Conservation (phyloP, 805 yeast genomes). For the Teunomyces cretensis region DNA sequence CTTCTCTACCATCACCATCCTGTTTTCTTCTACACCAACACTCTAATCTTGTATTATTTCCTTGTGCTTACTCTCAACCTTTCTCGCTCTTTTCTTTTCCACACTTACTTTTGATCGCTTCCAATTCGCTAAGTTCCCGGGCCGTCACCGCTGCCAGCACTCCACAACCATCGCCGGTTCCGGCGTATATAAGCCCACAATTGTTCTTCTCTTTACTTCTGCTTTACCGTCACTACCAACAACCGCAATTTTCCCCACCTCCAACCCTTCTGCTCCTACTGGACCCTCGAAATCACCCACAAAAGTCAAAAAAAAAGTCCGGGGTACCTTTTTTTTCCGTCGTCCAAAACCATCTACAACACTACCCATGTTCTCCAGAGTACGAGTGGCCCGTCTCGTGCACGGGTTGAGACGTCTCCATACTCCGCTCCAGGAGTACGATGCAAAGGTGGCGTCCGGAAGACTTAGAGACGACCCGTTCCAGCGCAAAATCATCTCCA, state of each 20-base stretch:
- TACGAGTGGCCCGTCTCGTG: neutral
- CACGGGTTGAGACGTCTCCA: neutral
- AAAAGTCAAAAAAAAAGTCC: neutral
- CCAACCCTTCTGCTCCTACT: neutral
- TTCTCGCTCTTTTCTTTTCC: neutral
- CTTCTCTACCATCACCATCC: too few species aligned
- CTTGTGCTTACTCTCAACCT: too few species aligned
- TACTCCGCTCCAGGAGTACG: slow-evolving; percentile 54
- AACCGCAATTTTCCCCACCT: too few species aligned
- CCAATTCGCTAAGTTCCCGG: too few species aligned
- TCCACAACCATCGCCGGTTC: too few species aligned
- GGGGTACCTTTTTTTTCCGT: slow-evolving; percentile 1
- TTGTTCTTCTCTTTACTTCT: too few species aligned
- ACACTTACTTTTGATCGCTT: too few species aligned
- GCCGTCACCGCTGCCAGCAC: too few species aligned
- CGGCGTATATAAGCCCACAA: too few species aligned
- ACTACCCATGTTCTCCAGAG: neutral
- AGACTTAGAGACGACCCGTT: slow-evolving; percentile 69
- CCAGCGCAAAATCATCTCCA: slow-evolving; percentile 71
- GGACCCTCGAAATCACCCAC: neutral
- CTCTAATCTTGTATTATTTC: too few species aligned
- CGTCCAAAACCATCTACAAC: neutral
- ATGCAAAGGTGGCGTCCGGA: slow-evolving; percentile 47
- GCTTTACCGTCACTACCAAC: too few species aligned
- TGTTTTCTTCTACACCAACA: too few species aligned